Percentiles rank a stretch among this genome's conserved stretches.
Evolutionary conservation across 2,329 filamentous ascomycete genomes (phyloP).

Genomic region (Colletotrichum siamense): DNA sequence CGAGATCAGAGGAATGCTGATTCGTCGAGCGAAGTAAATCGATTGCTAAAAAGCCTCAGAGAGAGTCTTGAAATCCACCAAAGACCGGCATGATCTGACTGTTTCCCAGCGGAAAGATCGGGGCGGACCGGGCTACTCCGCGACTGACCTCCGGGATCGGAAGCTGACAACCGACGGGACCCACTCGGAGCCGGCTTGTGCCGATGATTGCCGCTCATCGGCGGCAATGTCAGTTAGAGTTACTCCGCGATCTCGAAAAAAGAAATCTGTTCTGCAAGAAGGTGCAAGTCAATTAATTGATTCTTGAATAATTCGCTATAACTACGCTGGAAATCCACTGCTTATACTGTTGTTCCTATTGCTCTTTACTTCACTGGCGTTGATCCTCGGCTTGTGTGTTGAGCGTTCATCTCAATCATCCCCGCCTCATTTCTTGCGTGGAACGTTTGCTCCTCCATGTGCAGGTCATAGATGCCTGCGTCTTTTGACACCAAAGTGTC

Average conservation of each 20-base stretch:
- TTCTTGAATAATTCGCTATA: not conserved
- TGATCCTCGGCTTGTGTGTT: not conserved
- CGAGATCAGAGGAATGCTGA: not conserved
- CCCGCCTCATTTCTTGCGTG: not conserved
- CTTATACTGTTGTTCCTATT: not conserved
- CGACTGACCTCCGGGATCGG: slow-evolving; percentile 1
- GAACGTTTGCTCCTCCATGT: slow-evolving; percentile 18
- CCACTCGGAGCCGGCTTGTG: not conserved
- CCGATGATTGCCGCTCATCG: not conserved
- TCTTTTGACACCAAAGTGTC: not conserved
- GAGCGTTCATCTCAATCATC: slow-evolving; percentile 15
- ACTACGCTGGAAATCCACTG: not conserved
- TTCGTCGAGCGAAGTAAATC: not conserved
- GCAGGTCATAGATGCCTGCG: slow-evolving; percentile 16
- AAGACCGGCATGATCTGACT: not conserved
- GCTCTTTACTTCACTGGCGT: not conserved
- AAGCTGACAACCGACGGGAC: not conserved
- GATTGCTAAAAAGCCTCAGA: not conserved
- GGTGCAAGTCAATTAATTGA: not conserved
- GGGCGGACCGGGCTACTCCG: not conserved
- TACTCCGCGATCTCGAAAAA: not conserved
- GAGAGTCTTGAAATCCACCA: not conserved
- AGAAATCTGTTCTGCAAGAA: not conserved
- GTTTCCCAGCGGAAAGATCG: not conserved
- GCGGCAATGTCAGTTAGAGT: not conserved